A percentile compares a stretch with the other conserved stretches of the same genome.
Evolutionary conservation across 495 filamentous ascomycete genomes (phyloP).

Genomic region (Echria macrotheca): DNA sequence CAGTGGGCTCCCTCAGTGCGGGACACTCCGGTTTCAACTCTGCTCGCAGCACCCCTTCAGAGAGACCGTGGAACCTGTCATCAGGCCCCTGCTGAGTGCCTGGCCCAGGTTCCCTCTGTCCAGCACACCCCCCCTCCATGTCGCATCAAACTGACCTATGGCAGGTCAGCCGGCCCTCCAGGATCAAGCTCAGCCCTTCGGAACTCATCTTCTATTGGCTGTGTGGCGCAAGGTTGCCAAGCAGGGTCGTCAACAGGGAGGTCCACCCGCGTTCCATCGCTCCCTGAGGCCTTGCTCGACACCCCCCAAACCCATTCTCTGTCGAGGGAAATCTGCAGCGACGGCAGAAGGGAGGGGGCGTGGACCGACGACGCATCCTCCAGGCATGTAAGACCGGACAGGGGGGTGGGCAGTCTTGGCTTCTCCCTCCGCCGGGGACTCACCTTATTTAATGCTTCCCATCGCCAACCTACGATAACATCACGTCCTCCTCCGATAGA

Average conservation of each 20-base stretch:
- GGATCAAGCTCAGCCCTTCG: constrained; percentile 17
- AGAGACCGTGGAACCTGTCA: background rate
- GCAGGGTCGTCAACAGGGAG: no score
- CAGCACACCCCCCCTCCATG: constrained; percentile 4
- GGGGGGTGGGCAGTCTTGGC: background rate
- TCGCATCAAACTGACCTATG: constrained; percentile 5
- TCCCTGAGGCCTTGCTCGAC: constrained; percentile 1
- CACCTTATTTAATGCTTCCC: constrained; percentile 11
- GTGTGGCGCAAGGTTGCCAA: no score
- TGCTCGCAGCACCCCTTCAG: background rate
- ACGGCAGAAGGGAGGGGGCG: background rate
- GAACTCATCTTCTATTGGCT: no score
- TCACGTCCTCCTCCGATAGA: background rate
- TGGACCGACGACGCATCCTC: background rate
- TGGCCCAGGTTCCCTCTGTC: constrained; percentile 15
- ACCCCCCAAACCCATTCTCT: background rate
- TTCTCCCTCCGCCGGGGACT: constrained; percentile 10
- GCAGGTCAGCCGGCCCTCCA: constrained; percentile 16
- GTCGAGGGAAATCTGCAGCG: background rate
- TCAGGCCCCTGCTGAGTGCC: background rate
- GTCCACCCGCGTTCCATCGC: background rate
- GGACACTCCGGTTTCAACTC: constrained; percentile 7
- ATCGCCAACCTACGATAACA: constrained; percentile 8
- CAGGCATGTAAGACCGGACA: background rate
- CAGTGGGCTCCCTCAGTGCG: constrained; percentile 14